phyloP scores from a whole-genome alignment of 441 rosid species.

The Breynia disticha region DNA sequence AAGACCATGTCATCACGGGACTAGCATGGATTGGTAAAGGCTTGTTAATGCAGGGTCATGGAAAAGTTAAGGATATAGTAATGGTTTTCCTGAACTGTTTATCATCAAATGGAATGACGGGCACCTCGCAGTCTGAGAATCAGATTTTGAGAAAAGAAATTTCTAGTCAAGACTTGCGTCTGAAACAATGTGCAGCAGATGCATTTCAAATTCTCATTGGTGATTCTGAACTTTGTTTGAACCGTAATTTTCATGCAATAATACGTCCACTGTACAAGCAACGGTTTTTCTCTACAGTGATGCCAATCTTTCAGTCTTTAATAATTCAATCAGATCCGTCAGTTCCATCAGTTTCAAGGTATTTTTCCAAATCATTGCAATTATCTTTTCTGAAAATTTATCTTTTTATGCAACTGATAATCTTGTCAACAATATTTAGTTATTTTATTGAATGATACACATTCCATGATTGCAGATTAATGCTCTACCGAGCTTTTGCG shows the following conservation, averaged over 20 bases:
- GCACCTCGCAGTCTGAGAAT: conserved; percentile 16
- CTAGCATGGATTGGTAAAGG: conserved; percentile 95
- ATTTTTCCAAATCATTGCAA: conserved; percentile 3
- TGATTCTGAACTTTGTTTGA: conserved; percentile 70
- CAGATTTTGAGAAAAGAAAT: conserved; percentile 16
- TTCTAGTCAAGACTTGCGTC: conserved; percentile 21
- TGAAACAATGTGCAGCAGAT: conserved; percentile 61
- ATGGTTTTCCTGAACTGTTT: conserved; percentile 51
- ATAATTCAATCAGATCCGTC: conserved; percentile 41
- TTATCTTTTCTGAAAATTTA: neutral
- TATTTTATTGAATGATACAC: neutral
- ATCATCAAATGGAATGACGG: conserved; percentile 25
- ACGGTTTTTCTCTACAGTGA: conserved; percentile 54
- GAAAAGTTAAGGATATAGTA: conserved; percentile 56
- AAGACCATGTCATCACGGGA: conserved; percentile 51
- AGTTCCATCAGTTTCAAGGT: conserved; percentile 25
- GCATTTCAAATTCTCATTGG: conserved; percentile 69
- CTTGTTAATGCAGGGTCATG: conserved; percentile 79
- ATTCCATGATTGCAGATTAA: conserved; percentile 41
- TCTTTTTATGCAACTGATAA: neutral
- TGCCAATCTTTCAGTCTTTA: conserved; percentile 64
- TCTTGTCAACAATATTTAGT: neutral
- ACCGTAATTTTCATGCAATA: conserved; percentile 59
- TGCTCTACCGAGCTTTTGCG: conserved; percentile 54
- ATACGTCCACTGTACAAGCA: conserved; percentile 89